Percentiles rank a stretch among this genome's conserved stretches.
phyloP scores from a whole-genome alignment of 148 eudicot genomes.

The Rhododendron griersonianum region DNA sequence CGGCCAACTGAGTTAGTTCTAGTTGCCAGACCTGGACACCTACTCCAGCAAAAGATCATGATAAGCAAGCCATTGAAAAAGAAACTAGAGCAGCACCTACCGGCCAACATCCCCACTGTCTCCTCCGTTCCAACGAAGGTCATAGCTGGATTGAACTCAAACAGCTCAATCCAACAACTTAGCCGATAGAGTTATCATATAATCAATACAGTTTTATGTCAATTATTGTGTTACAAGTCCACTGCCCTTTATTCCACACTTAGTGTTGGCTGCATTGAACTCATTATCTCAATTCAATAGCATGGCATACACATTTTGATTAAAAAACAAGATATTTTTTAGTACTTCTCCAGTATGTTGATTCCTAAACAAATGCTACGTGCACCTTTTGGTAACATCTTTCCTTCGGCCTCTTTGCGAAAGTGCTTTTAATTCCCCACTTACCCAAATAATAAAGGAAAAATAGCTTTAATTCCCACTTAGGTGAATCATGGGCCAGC shows the following conservation, averaged over 20 bases:
- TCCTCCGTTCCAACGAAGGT: neutral
- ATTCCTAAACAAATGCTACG: neutral
- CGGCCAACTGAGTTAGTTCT: neutral
- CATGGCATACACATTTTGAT: neutral
- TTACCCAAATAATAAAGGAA: neutral
- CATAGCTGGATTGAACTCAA: neutral
- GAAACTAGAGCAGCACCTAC: too few species aligned
- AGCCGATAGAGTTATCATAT: neutral
- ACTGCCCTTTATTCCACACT: neutral
- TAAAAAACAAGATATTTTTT: neutral
- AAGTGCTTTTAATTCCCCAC: neutral
- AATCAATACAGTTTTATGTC: neutral
- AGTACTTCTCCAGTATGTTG: neutral
- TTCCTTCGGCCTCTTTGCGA: neutral
- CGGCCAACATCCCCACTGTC: too few species aligned
- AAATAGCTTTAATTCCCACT: neutral
- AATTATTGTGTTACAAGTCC: neutral
- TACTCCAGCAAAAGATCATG: too few species aligned
- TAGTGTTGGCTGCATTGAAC: neutral
- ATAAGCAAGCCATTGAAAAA: too few species aligned
- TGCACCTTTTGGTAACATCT: neutral
- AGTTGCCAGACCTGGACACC: neutral
- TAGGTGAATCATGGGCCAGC: neutral
- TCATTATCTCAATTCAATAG: neutral
- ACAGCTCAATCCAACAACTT: neutral